A percentile compares a stretch with the other conserved stretches of the same genome.
phyloP scores from a whole-genome alignment of 1,139 yeast species.

The Blastobotrys arbuscula region DNA sequence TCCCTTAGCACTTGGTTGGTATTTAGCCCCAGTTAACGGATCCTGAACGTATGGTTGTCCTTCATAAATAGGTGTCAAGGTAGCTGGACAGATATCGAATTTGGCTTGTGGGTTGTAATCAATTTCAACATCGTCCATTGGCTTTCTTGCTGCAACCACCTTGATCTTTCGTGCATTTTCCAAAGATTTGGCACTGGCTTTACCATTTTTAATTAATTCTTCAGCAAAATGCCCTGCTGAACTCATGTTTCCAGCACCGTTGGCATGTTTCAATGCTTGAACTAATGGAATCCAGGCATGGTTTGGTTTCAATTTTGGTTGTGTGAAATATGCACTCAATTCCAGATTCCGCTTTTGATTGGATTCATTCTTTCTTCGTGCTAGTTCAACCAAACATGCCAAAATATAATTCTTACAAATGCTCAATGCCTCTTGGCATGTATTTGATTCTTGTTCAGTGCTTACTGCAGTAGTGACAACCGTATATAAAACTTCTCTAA shows the following conservation, averaged over 20 bases:
- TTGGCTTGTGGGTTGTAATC: conserved; percentile 91
- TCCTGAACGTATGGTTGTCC: conserved; percentile 67
- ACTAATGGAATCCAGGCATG: conserved; percentile 86
- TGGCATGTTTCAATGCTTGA: conserved; percentile 91
- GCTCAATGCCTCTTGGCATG: conserved; percentile 64
- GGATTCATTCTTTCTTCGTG: conserved; percentile 73
- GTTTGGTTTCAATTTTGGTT: conserved; percentile 70
- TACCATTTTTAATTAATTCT: conserved; percentile 48
- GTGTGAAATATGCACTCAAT: conserved; percentile 92
- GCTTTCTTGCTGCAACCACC: conserved; percentile 69
- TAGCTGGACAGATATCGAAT: conserved; percentile 82
- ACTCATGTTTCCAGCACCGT: conserved; percentile 79
- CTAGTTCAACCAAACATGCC: conserved; percentile 84
- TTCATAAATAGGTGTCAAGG: conserved; percentile 82
- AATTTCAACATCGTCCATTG: conserved; percentile 81
- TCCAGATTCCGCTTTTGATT: conserved; percentile 84
- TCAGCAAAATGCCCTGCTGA: conserved; percentile 88
- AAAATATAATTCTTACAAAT: conserved; percentile 86
- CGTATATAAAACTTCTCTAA: conserved; percentile 75
- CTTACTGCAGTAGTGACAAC: conserved; percentile 67
- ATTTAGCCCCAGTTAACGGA: conserved; percentile 88
- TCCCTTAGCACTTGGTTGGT: conserved; percentile 73
- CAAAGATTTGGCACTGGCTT: conserved; percentile 40
- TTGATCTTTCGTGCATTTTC: conserved; percentile 85
- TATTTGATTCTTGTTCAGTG: conserved; percentile 67